phyloP scores from a whole-genome alignment of 2,329 filamentous ascomycete genomes.

The Ascochyta clinopodiicola region DNA sequence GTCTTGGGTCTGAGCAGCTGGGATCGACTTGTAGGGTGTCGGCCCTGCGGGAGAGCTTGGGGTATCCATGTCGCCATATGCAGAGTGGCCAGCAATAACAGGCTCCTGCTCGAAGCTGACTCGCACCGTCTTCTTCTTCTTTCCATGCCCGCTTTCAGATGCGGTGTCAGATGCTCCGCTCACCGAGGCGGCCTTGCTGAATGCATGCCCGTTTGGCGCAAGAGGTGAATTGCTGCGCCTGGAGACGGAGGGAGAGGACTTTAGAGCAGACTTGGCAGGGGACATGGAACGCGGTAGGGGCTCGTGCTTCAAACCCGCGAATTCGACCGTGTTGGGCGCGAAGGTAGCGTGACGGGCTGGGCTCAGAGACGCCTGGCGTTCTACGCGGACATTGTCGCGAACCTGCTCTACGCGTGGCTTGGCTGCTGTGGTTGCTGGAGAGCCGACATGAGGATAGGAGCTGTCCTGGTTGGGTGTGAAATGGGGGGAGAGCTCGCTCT shows the following conservation, averaged over 20 bases:
- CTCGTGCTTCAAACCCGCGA: conserved; percentile 65
- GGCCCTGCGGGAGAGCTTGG: conserved; percentile 31
- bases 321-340: conserved; percentile 61
- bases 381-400: conserved; percentile 27
- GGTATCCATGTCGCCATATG: conserved; percentile 30
- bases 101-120: conserved; percentile 83
- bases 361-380: conserved; percentile 58
- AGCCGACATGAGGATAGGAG: conserved; percentile 32
- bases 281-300: conserved; percentile 75
- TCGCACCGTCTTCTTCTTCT: conserved; percentile 66
- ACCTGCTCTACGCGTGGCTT: conserved; percentile 16
- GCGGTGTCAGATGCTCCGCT: conserved; percentile 65
- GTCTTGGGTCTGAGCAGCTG: conserved; percentile 57
- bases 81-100: conserved; percentile 59
- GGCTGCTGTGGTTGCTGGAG: conserved; percentile 16
- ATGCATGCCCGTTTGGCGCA: conserved; percentile 59
- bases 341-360: conserved; percentile 74
- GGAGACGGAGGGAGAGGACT: conserved; percentile 65
- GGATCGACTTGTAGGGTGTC: conserved; percentile 54
- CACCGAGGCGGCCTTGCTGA: conserved; percentile 50
- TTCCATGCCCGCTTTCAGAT: conserved; percentile 51
- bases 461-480: conserved; percentile 35
- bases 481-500: conserved; percentile 27
- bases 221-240: conserved; percentile 52
- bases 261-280: conserved; percentile 78